These are phyloP conservation scores for Pseudogymnoascus sp. DNA, from an alignment of 2,329 filamentous ascomycete species.

Conservation along the genomic window DNA sequence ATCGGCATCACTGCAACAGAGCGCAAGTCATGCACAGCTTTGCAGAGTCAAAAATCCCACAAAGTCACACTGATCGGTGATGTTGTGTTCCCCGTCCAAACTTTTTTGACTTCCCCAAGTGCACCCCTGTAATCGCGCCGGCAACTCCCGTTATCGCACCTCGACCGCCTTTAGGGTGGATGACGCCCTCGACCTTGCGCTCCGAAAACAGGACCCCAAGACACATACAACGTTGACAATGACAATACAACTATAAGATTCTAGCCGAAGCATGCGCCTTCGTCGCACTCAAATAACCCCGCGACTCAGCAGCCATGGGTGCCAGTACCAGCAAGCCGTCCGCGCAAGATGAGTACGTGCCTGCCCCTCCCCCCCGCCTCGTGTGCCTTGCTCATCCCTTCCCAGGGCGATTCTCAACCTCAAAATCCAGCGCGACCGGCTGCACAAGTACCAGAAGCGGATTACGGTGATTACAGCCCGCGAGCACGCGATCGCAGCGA, in stretches of 20 bases:
- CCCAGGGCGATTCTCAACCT: conserved; percentile 88
- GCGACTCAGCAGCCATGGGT: conserved; percentile 42
- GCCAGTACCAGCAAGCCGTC: conserved; percentile 62
- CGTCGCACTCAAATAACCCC: background rate
- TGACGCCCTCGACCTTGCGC: background rate
- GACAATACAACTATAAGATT: conserved; percentile 4
- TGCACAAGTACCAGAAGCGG: conserved; percentile 90
- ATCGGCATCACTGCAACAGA: conserved; percentile 3
- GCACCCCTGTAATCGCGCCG: background rate
- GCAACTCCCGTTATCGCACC: conserved; percentile 12
- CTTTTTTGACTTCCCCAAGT: background rate
- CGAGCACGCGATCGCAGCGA: conserved; percentile 77
- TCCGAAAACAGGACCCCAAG: conserved; percentile 5
- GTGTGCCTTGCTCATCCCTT: conserved; percentile 12
- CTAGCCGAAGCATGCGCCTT: background rate
- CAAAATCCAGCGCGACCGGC: conserved; percentile 93
- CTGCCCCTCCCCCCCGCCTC: conserved; percentile 9
- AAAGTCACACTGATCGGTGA: background rate
- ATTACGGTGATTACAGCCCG: conserved; percentile 78
- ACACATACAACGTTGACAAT: conserved; percentile 10
- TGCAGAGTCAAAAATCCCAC: background rate
- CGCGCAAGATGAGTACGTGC: conserved; percentile 73
- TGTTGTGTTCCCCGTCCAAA: conserved; percentile 1
- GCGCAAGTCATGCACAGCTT: background rate
- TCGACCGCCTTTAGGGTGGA: conserved; percentile 1